These are phyloP conservation scores for Jackrogersella multiformis DNA, from an alignment of 495 filamentous ascomycete genomes.

Conservation along the genomic window DNA sequence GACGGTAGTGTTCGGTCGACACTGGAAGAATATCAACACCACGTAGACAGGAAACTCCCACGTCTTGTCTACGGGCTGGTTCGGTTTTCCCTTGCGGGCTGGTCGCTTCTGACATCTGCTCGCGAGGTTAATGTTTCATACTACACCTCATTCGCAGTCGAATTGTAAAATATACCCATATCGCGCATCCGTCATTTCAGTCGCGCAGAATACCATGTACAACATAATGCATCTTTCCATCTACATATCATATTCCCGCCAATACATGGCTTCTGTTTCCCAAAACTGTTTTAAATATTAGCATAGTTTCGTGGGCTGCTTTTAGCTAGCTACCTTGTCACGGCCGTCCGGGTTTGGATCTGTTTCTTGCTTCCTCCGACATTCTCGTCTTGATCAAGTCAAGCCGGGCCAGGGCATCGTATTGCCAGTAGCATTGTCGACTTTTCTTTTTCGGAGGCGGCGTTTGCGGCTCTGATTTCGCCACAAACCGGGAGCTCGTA, in stretches of 20 bases:
- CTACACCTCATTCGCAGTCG: conserved; percentile 34
- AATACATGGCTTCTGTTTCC: conserved; percentile 28
- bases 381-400: conserved; percentile 8
- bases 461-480: conserved; percentile 41
- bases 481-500: conserved; percentile 31
- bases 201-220: conserved; percentile 49
- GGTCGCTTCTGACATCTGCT: conserved; percentile 15
- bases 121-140: conserved; percentile 35
- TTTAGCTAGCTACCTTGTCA: conserved; percentile 3
- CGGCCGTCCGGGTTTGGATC: conserved; percentile 1
- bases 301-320: conserved; percentile 21
- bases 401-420: conserved; percentile 8
- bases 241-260: conserved; percentile 34
- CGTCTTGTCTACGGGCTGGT: conserved; percentile 5
- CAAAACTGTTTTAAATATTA: conserved; percentile 29
- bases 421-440: conserved; percentile 28
- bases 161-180: conserved; percentile 42
- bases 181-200: conserved; percentile 39
- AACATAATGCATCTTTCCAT: conserved; percentile 50
- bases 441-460: conserved; percentile 17
- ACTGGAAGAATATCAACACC: conserved; percentile 10
- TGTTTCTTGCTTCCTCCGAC: conserved; percentile 6
- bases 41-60: too few relatives aligned
- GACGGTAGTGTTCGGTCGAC: conserved; percentile 33
- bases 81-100: conserved; percentile 3